Evolutionary conservation across 768 basidiomycete species (phyloP).

Genomic region (Tylopilus cervinicoccineus): DNA sequence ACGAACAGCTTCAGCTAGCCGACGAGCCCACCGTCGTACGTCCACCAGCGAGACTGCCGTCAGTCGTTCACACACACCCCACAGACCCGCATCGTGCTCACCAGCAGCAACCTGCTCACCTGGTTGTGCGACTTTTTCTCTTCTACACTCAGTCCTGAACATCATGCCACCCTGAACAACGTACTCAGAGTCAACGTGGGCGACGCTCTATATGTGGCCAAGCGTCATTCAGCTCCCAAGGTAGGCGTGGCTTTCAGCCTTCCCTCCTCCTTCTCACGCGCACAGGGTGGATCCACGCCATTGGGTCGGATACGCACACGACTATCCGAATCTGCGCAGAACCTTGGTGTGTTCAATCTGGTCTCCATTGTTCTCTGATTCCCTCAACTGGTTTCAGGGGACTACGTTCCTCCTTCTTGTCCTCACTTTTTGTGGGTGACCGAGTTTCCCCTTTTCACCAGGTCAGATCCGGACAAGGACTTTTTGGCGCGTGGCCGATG

Average conservation of each 20-base stretch:
- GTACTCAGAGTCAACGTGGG: constrained; percentile 43
- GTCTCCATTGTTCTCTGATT: constrained; percentile 1
- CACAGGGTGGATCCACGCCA: constrained; percentile 81
- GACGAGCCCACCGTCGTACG: constrained; percentile 28
- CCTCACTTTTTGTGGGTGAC: constrained; percentile 95
- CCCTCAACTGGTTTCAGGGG: constrained; percentile 39
- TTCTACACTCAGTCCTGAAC: constrained; percentile 23
- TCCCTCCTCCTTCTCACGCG: constrained; percentile 18
- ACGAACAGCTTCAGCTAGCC: constrained; percentile 10
- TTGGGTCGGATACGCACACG: constrained; percentile 69
- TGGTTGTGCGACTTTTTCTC: constrained; percentile 42
- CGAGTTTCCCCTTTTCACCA: constrained; percentile 91
- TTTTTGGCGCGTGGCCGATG: constrained; percentile 82
- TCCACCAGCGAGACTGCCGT: background rate
- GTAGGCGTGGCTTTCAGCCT: constrained; percentile 33
- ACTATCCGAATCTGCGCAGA: constrained; percentile 63
- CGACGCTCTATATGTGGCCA: constrained; percentile 56
- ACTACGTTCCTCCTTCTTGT: constrained; percentile 46
- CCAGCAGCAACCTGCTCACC: constrained; percentile 39
- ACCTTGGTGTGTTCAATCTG: constrained; percentile 45
- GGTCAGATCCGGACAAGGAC: constrained; percentile 83
- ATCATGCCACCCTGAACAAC: constrained; percentile 35
- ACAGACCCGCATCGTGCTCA: constrained; percentile 50
- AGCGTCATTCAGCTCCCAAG: constrained; percentile 47
- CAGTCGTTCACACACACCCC: constrained; percentile 9